phyloP scores from a whole-genome alignment of 129 eudicot genomes.

The Flaveria bidentis region DNA sequence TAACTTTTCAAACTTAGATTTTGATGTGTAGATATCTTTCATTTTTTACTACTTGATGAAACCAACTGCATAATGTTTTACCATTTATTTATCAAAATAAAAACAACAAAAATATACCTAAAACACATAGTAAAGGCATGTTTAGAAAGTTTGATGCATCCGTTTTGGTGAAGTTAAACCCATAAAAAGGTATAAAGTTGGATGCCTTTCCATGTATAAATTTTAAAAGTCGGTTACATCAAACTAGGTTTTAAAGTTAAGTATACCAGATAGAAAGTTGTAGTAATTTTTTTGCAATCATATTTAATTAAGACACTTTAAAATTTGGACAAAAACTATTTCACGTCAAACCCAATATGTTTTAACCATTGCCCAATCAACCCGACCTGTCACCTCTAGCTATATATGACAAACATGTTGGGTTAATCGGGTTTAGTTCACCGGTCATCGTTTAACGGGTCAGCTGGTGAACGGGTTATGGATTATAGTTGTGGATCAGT shows the following conservation, averaged over 20 bases:
- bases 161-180: no score
- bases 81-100: neutral
- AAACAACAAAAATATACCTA: neutral
- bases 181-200: no score
- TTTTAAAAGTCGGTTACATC: no score
- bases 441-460: no score
- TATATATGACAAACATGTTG: constrained; percentile 1
- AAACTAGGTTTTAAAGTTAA: no score
- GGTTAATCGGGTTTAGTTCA: no score
- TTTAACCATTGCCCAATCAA: neutral
- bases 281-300: neutral
- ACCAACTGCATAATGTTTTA: neutral
- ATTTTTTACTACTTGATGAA: neutral
- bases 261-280: neutral
- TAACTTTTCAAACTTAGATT: neutral
- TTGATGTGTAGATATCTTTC: neutral
- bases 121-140: neutral
- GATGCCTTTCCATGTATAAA: no score
- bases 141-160: neutral
- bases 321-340: neutral
- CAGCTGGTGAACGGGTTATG: no score
- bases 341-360: neutral
- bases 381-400: neutral
- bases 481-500: no score
- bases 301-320: neutral